Evolutionary conservation across 352 stramenopile species (phyloP).

Genomic region (Phytophthora constricta): DNA sequence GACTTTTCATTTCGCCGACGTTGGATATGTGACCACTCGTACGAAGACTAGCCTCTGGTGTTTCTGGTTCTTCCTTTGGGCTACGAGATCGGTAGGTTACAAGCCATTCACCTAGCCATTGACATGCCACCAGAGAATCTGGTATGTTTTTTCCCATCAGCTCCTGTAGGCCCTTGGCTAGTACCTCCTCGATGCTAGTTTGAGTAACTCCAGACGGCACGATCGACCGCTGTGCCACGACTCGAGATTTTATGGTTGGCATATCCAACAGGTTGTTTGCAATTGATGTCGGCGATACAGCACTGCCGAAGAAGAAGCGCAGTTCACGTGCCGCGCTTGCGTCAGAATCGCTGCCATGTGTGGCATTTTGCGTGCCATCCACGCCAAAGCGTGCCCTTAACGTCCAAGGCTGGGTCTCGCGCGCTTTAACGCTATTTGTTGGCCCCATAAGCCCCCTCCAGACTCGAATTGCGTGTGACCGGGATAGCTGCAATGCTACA

Average conservation of each 20-base stretch:
- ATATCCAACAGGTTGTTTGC: neutral
- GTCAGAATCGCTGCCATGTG: slow-evolving; percentile 77
- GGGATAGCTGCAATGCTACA: slow-evolving; percentile 54
- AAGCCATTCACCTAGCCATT: slow-evolving; percentile 63
- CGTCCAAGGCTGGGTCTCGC: slow-evolving; percentile 53
- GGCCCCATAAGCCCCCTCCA: slow-evolving; percentile 84
- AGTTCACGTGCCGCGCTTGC: slow-evolving; percentile 70
- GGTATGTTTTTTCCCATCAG: slow-evolving; percentile 33
- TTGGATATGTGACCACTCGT: neutral
- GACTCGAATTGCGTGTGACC: slow-evolving; percentile 55
- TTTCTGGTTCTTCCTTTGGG: slow-evolving; percentile 18
- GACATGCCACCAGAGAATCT: slow-evolving; percentile 49
- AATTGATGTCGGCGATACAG: slow-evolving; percentile 2
- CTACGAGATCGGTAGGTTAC: slow-evolving; percentile 30
- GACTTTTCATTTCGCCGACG: neutral
- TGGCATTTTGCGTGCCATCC: slow-evolving; percentile 83
- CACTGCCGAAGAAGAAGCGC: slow-evolving; percentile 76
- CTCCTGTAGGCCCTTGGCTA: slow-evolving; percentile 50
- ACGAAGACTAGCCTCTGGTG: neutral
- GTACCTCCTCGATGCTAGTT: slow-evolving; percentile 38
- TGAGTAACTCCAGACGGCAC: slow-evolving; percentile 1
- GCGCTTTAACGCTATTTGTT: slow-evolving; percentile 68
- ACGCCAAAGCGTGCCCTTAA: slow-evolving; percentile 80
- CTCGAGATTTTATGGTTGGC: slow-evolving; percentile 3
- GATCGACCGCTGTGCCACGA: slow-evolving; percentile 21